Evolutionary conservation across 495 filamentous ascomycete species (phyloP).

Genomic region (Aspergillus heteromorphus): DNA sequence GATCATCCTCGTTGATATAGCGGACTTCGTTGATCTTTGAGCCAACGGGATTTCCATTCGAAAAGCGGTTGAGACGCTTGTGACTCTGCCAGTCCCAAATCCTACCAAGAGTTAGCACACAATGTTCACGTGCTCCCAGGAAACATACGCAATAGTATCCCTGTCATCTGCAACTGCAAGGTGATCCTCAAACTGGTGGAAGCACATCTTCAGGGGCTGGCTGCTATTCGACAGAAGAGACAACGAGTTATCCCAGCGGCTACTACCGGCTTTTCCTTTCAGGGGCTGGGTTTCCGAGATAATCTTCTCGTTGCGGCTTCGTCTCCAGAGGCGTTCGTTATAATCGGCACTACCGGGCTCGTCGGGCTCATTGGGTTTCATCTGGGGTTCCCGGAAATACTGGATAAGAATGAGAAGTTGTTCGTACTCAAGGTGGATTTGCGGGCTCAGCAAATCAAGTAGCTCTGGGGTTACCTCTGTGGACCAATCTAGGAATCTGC

Average conservation of each 20-base stretch:
- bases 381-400: conserved; percentile 98
- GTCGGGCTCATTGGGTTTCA: conserved; percentile 92
- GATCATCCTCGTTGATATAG: conserved; percentile 98
- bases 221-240: conserved; percentile 79
- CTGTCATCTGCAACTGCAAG: conserved; percentile 90
- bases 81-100: conserved; percentile 90
- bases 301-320: conserved; percentile 88
- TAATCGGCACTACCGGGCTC: conserved; percentile 97
- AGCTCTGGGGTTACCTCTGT: conserved; percentile 58
- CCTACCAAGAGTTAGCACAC: conserved; percentile 36
- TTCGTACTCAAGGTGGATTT: conserved; percentile 11
- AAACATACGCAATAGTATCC: conserved; percentile 67
- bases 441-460: conserved; percentile 13
- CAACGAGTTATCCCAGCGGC: conserved; percentile 72
- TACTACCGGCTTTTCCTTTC: conserved; percentile 77
- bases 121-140: not conserved
- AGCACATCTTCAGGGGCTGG: conserved; percentile 86
- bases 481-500: conserved; percentile 88
- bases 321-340: conserved; percentile 88
- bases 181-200: conserved; percentile 97
- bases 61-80: conserved; percentile 73
- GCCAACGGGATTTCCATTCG: conserved; percentile 84
- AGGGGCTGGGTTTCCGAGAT: conserved; percentile 87
- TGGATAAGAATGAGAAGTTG: conserved; percentile 34
- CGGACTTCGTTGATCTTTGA: conserved; percentile 91